Percentiles rank a stretch among this genome's conserved stretches.
Conservation (phyloP, 441 rosid species). For the Euphorbia celastroides region DNA sequence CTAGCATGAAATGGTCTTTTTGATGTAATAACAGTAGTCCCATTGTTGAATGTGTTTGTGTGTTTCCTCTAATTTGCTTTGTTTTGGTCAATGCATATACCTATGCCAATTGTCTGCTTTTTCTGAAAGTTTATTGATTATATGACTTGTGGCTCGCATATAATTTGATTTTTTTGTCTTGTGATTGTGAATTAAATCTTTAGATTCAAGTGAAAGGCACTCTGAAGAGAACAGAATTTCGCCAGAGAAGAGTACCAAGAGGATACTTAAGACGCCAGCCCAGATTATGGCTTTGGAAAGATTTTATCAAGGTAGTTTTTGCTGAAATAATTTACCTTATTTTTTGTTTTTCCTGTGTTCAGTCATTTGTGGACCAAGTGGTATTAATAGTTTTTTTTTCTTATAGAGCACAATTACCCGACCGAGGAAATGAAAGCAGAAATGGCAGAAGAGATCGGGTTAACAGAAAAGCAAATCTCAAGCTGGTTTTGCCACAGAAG, state of each 20-base stretch:
- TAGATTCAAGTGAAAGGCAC: conserved; percentile 57
- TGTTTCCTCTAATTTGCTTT: not conserved
- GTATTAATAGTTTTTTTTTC: conserved; percentile 11
- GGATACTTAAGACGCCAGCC: conserved; percentile 63
- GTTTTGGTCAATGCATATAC: not conserved
- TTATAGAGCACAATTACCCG: conserved; percentile 72
- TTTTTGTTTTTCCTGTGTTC: not conserved
- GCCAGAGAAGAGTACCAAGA: conserved; percentile 47
- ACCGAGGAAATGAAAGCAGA: conserved; percentile 68
- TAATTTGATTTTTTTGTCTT: conserved; percentile 1
- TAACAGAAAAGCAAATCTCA: conserved; percentile 90
- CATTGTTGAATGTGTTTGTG: not conserved
- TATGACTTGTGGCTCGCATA: not conserved
- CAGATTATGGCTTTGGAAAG: conserved; percentile 71
- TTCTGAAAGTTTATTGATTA: not conserved
- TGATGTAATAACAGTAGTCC: not conserved
- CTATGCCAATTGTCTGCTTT: not conserved
- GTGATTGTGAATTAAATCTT: conserved; percentile 14
- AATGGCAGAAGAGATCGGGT: conserved; percentile 56
- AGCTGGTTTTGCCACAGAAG: conserved; percentile 98
- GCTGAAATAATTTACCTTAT: conserved; percentile 11
- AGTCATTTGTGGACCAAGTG: conserved; percentile 8
- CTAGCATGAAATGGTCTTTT: not conserved
- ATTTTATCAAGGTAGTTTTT: conserved; percentile 55
- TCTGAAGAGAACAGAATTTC: conserved; percentile 54